Evolutionary conservation across 2,329 filamentous ascomycete species (phyloP).

Genomic region (Diaporthe sp.): DNA sequence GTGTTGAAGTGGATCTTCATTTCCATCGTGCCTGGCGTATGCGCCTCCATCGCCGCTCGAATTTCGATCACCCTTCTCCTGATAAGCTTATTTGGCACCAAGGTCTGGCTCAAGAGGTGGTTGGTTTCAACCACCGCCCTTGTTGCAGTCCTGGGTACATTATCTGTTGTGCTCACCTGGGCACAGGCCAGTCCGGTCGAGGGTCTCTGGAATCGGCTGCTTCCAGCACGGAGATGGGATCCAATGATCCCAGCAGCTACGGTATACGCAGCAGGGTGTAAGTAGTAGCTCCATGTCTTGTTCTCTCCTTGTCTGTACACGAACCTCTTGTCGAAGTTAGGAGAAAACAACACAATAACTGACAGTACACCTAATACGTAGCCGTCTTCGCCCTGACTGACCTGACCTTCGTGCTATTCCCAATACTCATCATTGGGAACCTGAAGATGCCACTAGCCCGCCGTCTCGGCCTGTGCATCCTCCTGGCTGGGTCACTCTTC

Average conservation of each 20-base stretch:
- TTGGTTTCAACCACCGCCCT: not conserved
- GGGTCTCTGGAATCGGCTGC: not conserved
- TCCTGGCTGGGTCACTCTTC: conserved; percentile 39
- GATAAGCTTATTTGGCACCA: conserved; percentile 8
- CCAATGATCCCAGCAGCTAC: not conserved
- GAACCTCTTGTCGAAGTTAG: not conserved
- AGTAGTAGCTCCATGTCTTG: not conserved
- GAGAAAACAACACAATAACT: not conserved
- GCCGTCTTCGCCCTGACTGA: conserved; percentile 38
- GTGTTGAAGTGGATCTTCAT: conserved; percentile 14
- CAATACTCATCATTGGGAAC: conserved; percentile 42
- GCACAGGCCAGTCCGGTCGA: not conserved
- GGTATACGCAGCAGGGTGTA: not conserved
- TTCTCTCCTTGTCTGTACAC: not conserved
- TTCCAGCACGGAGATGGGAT: not conserved
- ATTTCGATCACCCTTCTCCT: conserved; percentile 2
- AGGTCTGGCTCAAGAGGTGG: conserved; percentile 5
- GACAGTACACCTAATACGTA: not conserved
- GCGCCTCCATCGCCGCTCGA: not conserved
- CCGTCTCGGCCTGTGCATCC: conserved; percentile 29
- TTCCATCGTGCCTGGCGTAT: not conserved
- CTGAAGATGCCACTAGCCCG: conserved; percentile 42
- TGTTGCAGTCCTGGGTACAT: not conserved
- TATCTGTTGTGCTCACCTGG: not conserved
- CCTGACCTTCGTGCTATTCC: conserved; percentile 43